These are phyloP conservation scores for Kwoniella shandongensis DNA, from an alignment of 768 basidiomycete genomes.

Conservation along the genomic window DNA sequence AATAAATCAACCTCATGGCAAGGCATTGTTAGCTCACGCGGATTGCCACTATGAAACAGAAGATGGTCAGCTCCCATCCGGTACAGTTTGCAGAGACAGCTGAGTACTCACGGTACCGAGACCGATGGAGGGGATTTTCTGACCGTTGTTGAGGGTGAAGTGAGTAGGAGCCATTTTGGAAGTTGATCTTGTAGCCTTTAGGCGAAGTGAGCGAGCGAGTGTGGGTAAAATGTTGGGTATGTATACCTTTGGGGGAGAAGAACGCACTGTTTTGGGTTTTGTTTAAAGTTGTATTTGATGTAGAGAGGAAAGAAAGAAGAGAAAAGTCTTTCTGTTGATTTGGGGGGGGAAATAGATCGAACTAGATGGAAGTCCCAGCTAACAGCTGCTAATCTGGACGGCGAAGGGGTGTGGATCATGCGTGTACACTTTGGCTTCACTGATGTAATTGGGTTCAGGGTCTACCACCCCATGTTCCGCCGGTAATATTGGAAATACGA, in stretches of 20 bases:
- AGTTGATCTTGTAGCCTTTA: not conserved
- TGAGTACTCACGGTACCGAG: conserved; percentile 59
- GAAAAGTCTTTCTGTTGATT: no score
- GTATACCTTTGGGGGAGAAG: not conserved
- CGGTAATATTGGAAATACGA: no score
- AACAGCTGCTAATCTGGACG: no score
- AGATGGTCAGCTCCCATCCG: not conserved
- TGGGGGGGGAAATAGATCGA: not conserved
- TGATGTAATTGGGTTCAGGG: no score
- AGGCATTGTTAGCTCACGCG: conserved; percentile 31
- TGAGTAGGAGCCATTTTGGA: conserved; percentile 33
- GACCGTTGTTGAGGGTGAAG: conserved; percentile 55
- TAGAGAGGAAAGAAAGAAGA: conserved; percentile 13
- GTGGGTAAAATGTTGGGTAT: conserved; percentile 23
- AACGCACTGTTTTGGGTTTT: conserved; percentile 9
- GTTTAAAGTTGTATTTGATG: conserved; percentile 3
- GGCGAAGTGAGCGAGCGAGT: conserved; percentile 15
- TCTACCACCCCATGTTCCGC: no score
- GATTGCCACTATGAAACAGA: conserved; percentile 40
- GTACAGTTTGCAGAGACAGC: not conserved
- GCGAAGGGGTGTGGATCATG: no score
- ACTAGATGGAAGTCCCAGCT: not conserved
- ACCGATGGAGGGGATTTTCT: conserved; percentile 71
- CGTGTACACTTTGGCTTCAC: no score
- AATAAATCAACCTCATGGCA: conserved; percentile 1